Base-by-base conservation (phyloP, 331 rosid species). In the Rhamnella rubrinervis region DNA sequence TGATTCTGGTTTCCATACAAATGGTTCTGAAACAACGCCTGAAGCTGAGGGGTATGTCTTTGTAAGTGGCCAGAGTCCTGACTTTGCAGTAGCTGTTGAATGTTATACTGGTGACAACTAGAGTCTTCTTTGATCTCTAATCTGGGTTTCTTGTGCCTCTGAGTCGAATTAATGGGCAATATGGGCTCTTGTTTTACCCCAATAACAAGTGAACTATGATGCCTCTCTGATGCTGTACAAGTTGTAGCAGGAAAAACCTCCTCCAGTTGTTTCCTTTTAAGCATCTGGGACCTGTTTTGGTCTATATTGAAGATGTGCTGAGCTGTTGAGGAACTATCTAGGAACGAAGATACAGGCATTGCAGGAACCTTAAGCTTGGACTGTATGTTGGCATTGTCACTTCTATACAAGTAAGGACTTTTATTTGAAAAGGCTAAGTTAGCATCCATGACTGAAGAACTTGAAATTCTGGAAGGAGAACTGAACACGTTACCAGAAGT, bases 101-200 rank as follows among this genome's bases (percentile, higher is more conserved):
- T 15, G 16, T 25, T 39, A 23, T 46, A 40, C 39, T 57, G 66
- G n/a, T 72, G 44, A 25, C 47, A n/a, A 58, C 46, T 18, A 37
- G 74, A 19, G 55, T 55, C 74, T 23, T 67, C 68, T 41, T 35
- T 47, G 50, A 44, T n/a, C 26, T 69, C 76, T 59, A 63, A 7
- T 69, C 79, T 78, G n/a, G 69, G 64, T 68, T 65, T 78, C 69
- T 73, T 73, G 63, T 20, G 55, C 64, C 64, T 63, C 55, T 55
- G 40, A 23, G 44, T 35, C 21, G 53, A n/a, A 40, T 55, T 23
- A 63, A 60, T 47, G 44, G 59, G 55, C 40, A 70, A 76, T 58
- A 60, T 47, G 44, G 59, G 55, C 41, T 76, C 81, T 58, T 53
- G 70, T 18, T 55, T 58, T 53, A 25, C 25, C 62, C 61, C 56